A percentile compares a stretch with the other conserved stretches of the same genome.
phyloP scores from a whole-genome alignment of 2,329 filamentous ascomycete genomes.

The Anisogramma anomala region DNA sequence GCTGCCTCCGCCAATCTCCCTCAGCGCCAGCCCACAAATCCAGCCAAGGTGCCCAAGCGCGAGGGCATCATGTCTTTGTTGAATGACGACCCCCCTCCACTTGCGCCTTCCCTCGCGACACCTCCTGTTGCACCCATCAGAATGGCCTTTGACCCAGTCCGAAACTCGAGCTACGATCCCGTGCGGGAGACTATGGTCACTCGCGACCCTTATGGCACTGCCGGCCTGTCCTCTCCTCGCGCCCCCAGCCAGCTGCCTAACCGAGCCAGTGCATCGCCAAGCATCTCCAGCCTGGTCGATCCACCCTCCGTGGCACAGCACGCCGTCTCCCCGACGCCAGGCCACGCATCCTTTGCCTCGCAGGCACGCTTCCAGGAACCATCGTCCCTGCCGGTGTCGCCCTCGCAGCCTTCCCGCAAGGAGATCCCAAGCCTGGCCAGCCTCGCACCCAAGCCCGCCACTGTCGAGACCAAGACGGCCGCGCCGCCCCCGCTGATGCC shows the following conservation, averaged over 20 bases:
- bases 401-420: conserved; percentile 20
- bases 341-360: conserved; percentile 24
- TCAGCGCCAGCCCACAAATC: conserved; percentile 23
- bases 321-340: conserved; percentile 29
- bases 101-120: conserved; percentile 27
- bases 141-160: conserved; percentile 81
- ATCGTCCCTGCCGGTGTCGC: conserved; percentile 22
- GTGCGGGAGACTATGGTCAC: conserved; percentile 49
- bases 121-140: conserved; percentile 47
- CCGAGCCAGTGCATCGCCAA: conserved; percentile 78
- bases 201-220: conserved; percentile 36
- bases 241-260: conserved; percentile 37
- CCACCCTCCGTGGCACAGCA: conserved; percentile 38
- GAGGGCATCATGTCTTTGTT: conserved; percentile 46
- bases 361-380: conserved; percentile 21
- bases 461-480: conserved; percentile 26
- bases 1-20: conserved; percentile 10
- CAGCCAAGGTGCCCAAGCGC: conserved; percentile 37
- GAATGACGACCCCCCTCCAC: conserved; percentile 37
- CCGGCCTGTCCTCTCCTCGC: conserved; percentile 40
- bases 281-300: conserved; percentile 83
- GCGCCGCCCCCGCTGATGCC: conserved; percentile 25
- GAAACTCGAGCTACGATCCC: conserved; percentile 48
- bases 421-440: conserved; percentile 18
- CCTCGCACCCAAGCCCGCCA: conserved; percentile 17